These are phyloP conservation scores for Biscutella laevigata DNA, from an alignment of 441 rosid genomes.

Conservation along the genomic window DNA sequence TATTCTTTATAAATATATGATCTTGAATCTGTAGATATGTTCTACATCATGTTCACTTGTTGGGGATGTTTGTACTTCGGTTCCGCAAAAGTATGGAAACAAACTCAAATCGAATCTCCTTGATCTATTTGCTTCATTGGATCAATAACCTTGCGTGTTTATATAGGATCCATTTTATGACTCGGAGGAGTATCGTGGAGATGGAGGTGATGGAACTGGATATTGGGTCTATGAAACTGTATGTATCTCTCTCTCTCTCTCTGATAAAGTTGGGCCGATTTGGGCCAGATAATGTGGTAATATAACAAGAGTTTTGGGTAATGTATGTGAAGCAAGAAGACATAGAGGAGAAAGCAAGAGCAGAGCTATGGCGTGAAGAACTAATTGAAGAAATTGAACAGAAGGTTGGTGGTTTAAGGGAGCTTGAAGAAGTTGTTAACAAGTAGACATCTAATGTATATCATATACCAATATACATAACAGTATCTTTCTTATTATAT, in stretches of 20 bases:
- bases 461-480: background rate
- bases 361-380: constrained; percentile 82
- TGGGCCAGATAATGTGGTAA: too few relatives aligned
- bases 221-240: constrained; percentile 84
- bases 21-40: constrained; percentile 43
- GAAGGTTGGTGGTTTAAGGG: constrained; percentile 67
- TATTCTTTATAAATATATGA: background rate
- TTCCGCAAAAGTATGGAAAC: constrained; percentile 50
- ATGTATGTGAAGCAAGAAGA: constrained; percentile 66
- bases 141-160: too few relatives aligned
- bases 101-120: background rate
- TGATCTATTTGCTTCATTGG: constrained; percentile 6
- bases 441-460: constrained; percentile 30
- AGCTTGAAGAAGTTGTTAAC: constrained; percentile 66
- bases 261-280: background rate
- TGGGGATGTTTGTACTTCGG: constrained; percentile 87
- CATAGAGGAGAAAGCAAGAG: constrained; percentile 71
- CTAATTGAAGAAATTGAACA: constrained; percentile 87
- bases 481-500: background rate
- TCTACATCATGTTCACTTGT: constrained; percentile 77
- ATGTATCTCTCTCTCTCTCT: constrained; percentile 10
- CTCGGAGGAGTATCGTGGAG: constrained; percentile 68
- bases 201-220: constrained; percentile 90
- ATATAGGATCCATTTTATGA: constrained; percentile 95
- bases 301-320: too few relatives aligned